Conservation (phyloP, 2,329 filamentous ascomycete genomes). For the Xylaria sp. region DNA sequence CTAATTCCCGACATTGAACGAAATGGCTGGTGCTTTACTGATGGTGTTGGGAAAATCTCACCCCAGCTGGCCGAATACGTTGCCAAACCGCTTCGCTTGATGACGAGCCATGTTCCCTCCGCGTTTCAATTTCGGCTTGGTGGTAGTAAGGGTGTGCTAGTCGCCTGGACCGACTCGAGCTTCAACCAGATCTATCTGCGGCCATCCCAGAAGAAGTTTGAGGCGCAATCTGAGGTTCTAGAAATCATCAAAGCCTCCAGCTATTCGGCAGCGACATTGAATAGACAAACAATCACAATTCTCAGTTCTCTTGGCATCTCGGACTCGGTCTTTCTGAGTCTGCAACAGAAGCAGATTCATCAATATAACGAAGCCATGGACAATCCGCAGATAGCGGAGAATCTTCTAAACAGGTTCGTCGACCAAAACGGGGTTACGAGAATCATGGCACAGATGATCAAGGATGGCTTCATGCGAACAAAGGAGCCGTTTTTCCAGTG, state of each 20-base stretch:
- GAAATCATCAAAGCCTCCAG: slow-evolving; percentile 82
- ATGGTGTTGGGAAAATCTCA: slow-evolving; percentile 93
- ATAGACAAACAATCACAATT: slow-evolving; percentile 86
- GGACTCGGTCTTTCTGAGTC: slow-evolving; percentile 58
- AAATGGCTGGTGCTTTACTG: slow-evolving; percentile 71
- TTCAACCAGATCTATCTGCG: slow-evolving; percentile 70
- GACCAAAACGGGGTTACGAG: slow-evolving; percentile 82
- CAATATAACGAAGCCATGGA: slow-evolving; percentile 66
- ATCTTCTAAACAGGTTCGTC: slow-evolving; percentile 66
- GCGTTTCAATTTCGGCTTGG: slow-evolving; percentile 89
- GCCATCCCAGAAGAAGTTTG: slow-evolving; percentile 83
- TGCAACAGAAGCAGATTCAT: slow-evolving; percentile 62
- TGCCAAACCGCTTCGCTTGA: slow-evolving; percentile 61
- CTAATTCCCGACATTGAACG: slow-evolving; percentile 66
- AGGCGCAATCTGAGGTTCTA: slow-evolving; percentile 61
- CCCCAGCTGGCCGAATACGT: slow-evolving; percentile 68
- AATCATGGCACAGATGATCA: slow-evolving; percentile 67
- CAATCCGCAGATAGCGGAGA: slow-evolving; percentile 57
- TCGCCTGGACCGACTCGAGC: slow-evolving; percentile 63
- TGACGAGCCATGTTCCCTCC: slow-evolving; percentile 59
- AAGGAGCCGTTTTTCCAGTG: slow-evolving; percentile 78
- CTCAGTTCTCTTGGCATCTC: slow-evolving; percentile 71
- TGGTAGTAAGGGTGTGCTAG: slow-evolving; percentile 85
- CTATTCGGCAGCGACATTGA: slow-evolving; percentile 72
- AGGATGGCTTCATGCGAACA: slow-evolving; percentile 68